phyloP scores from a whole-genome alignment of 495 filamentous ascomycete species.

The Penicillium goetzii region DNA sequence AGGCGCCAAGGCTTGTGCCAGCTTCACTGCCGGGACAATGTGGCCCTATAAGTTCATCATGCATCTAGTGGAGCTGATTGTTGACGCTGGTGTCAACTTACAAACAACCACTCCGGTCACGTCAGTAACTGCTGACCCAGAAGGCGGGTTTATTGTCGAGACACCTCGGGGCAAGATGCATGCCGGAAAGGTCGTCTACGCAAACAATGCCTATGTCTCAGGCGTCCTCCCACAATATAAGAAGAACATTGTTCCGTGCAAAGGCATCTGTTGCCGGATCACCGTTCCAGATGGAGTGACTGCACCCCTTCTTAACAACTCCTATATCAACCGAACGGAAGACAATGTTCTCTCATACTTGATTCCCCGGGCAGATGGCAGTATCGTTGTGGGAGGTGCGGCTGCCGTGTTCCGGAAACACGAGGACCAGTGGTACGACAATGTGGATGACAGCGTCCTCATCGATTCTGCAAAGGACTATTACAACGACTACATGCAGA shows the following conservation, averaged over 20 bases:
- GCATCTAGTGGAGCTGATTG: conserved; percentile 58
- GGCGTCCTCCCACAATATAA: conserved; percentile 58
- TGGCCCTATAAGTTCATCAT: conserved; percentile 67
- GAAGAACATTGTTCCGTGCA: conserved; percentile 62
- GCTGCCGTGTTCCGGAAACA: conserved; percentile 52
- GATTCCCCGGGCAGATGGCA: conserved; percentile 67
- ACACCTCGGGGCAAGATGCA: conserved; percentile 59
- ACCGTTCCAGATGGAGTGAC: conserved; percentile 62
- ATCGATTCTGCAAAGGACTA: conserved; percentile 64
- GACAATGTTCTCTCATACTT: conserved; percentile 56
- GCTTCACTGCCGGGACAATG: conserved; percentile 59
- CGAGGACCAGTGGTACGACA: conserved; percentile 61
- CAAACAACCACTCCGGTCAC: conserved; percentile 63
- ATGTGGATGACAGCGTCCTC: conserved; percentile 54
- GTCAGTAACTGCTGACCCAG: conserved; percentile 35
- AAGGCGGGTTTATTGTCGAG: conserved; percentile 50
- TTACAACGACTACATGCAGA: conserved; percentile 56
- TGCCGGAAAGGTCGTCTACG: conserved; percentile 61
- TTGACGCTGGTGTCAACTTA: conserved; percentile 59
- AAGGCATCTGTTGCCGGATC: conserved; percentile 64
- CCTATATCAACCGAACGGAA: conserved; percentile 38
- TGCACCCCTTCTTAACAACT: conserved; percentile 36
- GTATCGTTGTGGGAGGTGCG: conserved; percentile 70
- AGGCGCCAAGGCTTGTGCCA: conserved; percentile 36
- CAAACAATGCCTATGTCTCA: conserved; percentile 75